phyloP scores from a whole-genome alignment of 2,329 filamentous ascomycete genomes.

The Camptophora hylomeconis region DNA sequence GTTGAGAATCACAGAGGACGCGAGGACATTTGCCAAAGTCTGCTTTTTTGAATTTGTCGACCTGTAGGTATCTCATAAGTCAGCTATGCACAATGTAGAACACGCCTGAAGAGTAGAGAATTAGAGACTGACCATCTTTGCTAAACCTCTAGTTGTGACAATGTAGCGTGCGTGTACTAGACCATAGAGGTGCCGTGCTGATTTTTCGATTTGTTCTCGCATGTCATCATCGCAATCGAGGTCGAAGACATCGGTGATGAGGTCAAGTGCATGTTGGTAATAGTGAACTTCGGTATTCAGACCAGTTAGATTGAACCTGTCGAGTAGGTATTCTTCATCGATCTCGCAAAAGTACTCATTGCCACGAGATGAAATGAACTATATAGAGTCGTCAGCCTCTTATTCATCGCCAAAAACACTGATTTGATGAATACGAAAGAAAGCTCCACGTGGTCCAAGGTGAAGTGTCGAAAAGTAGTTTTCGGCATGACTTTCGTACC shows the following conservation, averaged over 20 bases:
- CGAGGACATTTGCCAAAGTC: slow-evolving; percentile 98
- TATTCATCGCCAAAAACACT: slow-evolving; percentile 4
- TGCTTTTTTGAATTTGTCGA: slow-evolving; percentile 97
- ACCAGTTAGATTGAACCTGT: slow-evolving; percentile 94
- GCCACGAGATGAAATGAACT: slow-evolving; percentile 96
- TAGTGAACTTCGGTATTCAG: slow-evolving; percentile 96
- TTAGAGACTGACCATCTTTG: slow-evolving; percentile 69
- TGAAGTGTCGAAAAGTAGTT: no score
- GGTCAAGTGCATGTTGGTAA: slow-evolving; percentile 95
- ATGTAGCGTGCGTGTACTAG: slow-evolving; percentile 94
- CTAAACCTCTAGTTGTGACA: slow-evolving; percentile 81
- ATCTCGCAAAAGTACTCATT: slow-evolving; percentile 99
- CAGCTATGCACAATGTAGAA: neutral
- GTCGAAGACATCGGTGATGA: slow-evolving; percentile 96
- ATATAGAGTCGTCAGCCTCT: slow-evolving; percentile 12
- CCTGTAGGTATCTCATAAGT: slow-evolving; percentile 42
- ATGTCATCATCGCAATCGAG: slow-evolving; percentile 98
- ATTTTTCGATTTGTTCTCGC: slow-evolving; percentile 96
- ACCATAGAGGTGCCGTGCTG: slow-evolving; percentile 86
- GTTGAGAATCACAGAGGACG: slow-evolving; percentile 87
- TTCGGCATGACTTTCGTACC: no score
- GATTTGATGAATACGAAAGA: no score
- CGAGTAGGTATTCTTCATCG: slow-evolving; percentile 95
- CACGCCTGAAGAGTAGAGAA: slow-evolving; percentile 1
- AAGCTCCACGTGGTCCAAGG: no score